These are phyloP conservation scores for Pseudocohnilembus persalinus DNA, from an alignment of 169 alveolate genomes.

Conservation along the genomic window DNA sequence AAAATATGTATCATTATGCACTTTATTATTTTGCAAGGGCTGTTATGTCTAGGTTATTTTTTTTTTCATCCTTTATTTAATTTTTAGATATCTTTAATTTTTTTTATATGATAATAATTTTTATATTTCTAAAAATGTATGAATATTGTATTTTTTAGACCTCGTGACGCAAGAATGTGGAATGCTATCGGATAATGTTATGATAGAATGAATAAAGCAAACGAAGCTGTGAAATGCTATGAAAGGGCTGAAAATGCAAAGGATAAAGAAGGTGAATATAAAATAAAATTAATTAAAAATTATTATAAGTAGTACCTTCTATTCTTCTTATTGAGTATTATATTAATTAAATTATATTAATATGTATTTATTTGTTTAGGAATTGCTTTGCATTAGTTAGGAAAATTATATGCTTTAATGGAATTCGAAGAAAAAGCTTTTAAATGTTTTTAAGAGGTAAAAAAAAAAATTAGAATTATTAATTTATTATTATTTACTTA, in stretches of 20 bases:
- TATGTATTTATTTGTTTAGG: slow-evolving; percentile 3
- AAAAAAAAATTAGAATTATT: not conserved
- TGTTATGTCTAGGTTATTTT: slow-evolving; percentile 58
- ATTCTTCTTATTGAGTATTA: too few species aligned
- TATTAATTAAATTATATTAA: too few species aligned
- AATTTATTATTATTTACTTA: not conserved
- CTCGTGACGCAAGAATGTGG: slow-evolving; percentile 88
- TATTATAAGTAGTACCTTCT: too few species aligned
- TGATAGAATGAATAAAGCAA: slow-evolving; percentile 74
- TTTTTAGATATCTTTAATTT: not conserved
- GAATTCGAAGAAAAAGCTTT: slow-evolving; percentile 79
- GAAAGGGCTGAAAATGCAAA: slow-evolving; percentile 80
- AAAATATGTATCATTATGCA: slow-evolving; percentile 85
- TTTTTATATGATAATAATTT: too few species aligned
- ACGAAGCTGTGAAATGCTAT: slow-evolving; percentile 84
- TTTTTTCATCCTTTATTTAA: not conserved
- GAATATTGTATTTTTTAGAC: slow-evolving; percentile 41
- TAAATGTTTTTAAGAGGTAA: slow-evolving; percentile 59
- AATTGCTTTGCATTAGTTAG: slow-evolving; percentile 82
- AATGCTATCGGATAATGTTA: slow-evolving; percentile 86
- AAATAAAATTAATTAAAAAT: too few species aligned
- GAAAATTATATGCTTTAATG: slow-evolving; percentile 72
- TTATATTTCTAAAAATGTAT: not conserved
- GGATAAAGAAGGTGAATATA: slow-evolving; percentile 76
- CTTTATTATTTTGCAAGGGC: slow-evolving; percentile 84